Base-by-base conservation (phyloP, 495 filamentous ascomycete genomes). In the Geoglossum glabrum region DNA sequence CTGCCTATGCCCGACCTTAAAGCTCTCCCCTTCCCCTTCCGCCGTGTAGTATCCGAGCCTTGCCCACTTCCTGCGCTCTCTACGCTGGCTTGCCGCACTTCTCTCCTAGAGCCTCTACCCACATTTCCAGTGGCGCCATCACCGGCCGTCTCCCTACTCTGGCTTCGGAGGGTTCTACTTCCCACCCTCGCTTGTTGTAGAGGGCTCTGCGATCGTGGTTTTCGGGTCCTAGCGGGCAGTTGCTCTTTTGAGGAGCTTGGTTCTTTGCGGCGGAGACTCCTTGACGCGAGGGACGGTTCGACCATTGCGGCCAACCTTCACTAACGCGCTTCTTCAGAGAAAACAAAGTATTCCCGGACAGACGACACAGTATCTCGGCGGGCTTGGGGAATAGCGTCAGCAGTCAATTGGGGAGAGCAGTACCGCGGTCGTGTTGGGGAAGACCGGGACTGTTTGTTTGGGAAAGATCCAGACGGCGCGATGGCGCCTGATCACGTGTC, bases 141-240 rank as follows among this genome's bases (percentile, higher is more conserved):
- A 17, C 61, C 63, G 47, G 64, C 68, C 11, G 69, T 34, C 15
- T 72, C 72, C 25, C 62, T 62, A 61, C 72, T 74, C 56, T 63
- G 65, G 57, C 73, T 74, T 65, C 73, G 63, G 23, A 68, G 67
- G 6, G 56, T 58, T 23, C 54, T 56, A 17, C 54, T 19, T 13
- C 19, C 13, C 17, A 67, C 46, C 17, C 57, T 64, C 5, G 59
- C 61, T 17, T 64, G 59, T n/a, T 56, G 60, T 5, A 56, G 52
- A n/a, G 60, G 61, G 31, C 56, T 64, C 49, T 61, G 58, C 31
- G 61, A 60, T 51, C 50, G 33, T n/a, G 31, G 58, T 33, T 52
- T 52, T 30, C 25, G 28, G 15, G 6, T 15, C 17, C 1, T 26
- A 31, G 49, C 49, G 25, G 15, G 27, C 56, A 38, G 54, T 59